A percentile compares a stretch with the other conserved stretches of the same genome.
phyloP scores from a whole-genome alignment of 176 grass and related monocot genomes.

The Raddia distichophylla region DNA sequence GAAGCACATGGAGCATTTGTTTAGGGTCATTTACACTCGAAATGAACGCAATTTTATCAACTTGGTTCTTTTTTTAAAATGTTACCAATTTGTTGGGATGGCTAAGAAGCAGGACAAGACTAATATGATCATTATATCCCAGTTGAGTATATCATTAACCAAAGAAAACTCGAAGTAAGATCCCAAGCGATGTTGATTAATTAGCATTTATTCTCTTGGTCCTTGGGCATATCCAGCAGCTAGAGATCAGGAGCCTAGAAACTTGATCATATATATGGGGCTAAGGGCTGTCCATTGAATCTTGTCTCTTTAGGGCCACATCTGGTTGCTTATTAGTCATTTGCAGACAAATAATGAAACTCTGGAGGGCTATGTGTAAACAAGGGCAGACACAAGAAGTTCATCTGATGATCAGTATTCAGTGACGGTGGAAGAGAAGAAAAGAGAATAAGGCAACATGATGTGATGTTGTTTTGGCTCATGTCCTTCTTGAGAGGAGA shows the following conservation, averaged over 20 bases:
- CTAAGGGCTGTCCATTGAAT: too few relatives aligned
- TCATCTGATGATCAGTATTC: too few relatives aligned
- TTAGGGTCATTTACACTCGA: too few relatives aligned
- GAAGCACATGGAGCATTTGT: too few relatives aligned
- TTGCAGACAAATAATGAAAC: background rate
- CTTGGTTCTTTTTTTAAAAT: too few relatives aligned
- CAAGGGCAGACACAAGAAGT: background rate
- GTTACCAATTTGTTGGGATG: too few relatives aligned
- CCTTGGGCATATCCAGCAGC: too few relatives aligned
- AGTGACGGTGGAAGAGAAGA: background rate
- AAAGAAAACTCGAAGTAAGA: background rate
- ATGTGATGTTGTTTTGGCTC: constrained; percentile 48
- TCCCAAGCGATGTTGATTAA: background rate
- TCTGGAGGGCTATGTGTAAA: background rate
- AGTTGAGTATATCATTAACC: background rate
- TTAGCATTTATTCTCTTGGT: constrained; percentile 7
- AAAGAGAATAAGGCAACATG: constrained; percentile 44
- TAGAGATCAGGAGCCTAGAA: too few relatives aligned
- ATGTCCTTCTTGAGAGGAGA: background rate
- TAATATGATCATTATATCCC: background rate
- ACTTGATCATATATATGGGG: too few relatives aligned
- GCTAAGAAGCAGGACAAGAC: background rate
- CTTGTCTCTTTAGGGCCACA: too few relatives aligned
- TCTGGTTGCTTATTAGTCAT: background rate
- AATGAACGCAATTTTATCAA: too few relatives aligned